Base-by-base conservation (phyloP, 768 basidiomycete genomes). In the Boletus tylopilopsis region DNA sequence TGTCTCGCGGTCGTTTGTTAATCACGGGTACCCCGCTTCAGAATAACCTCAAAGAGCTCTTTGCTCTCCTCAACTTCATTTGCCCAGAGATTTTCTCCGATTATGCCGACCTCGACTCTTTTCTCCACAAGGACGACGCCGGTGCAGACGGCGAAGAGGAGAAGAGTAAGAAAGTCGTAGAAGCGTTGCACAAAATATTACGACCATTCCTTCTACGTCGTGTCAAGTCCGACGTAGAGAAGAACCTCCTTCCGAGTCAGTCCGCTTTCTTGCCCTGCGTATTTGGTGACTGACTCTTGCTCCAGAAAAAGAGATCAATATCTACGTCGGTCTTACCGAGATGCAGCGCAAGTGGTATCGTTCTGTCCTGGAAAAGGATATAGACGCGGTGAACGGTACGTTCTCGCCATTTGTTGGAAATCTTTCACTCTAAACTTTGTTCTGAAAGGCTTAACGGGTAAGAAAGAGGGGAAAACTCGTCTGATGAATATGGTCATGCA, bases 401-500 rank as follows among this genome's bases (percentile, higher is more conserved):
- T 66, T 25, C 16, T 29, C 11, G 2, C 23, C 12, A 12, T 16
- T 9, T 23, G 16, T 6, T 41, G 9, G 11, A 1, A 25, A 32
- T 24, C 4, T 9, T 18, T 36, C 22, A 39, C 27, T 42, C 39
- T 51, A 32, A 47, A 51, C 2, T 4, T 33, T 23, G 3, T 19
- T 12, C n/a, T 1, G 10, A 21, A 52, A 90, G 90, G 91, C 34
- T 73, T 94, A 27, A 90, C 91, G 2, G 93, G 94, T 8, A 97
- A 96, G 79, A 98, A 98, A 66, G 96, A 99, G 67, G 95, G 95
- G 47, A 99, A 98, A 73, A 97, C 94, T 5, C 76, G 95, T 29
- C 69, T 98, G 43, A 92, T 97, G 85, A 99, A 98, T 66, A 94
- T 99, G 78, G 96, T 98, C 53, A 98, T 98, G 96, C 96, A 99